Evolutionary conservation across 371 early-diverging fungal genomes (phyloP).

Genomic region (Rhizopus stolonifer): DNA sequence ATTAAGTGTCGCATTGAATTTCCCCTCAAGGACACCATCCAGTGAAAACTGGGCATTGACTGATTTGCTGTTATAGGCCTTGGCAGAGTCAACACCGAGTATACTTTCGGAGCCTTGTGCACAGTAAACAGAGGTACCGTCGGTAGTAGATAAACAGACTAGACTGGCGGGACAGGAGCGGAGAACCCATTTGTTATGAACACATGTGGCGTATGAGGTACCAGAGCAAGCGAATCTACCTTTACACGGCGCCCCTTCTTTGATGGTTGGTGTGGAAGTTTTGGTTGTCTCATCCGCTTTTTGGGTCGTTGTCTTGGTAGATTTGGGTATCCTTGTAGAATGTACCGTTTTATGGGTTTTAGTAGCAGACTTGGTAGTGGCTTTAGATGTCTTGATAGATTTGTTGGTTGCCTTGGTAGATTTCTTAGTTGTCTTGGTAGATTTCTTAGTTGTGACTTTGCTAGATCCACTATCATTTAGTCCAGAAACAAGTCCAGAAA

Average conservation of each 20-base stretch:
- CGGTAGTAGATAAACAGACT: constrained; percentile 31
- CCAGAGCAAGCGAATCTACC: constrained; percentile 19
- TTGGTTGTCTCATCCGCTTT: no score
- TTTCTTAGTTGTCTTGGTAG: neutral
- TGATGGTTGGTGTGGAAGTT: constrained; percentile 5
- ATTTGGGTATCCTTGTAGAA: no score
- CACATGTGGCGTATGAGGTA: constrained; percentile 27
- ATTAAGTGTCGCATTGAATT: constrained; percentile 30
- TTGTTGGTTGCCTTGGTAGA: neutral
- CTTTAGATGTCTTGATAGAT: neutral
- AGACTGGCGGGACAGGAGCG: constrained; percentile 24
- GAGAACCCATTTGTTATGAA: constrained; percentile 27
- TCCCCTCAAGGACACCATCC: neutral
- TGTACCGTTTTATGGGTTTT: no score
- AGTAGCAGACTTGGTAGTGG: neutral
- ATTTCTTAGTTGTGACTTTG: neutral
- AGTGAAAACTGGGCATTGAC: constrained; percentile 32
- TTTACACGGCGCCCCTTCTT: constrained; percentile 16
- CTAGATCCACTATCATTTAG: neutral
- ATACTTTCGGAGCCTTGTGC: constrained; percentile 13
- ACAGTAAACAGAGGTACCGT: constrained; percentile 38
- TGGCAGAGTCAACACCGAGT: constrained; percentile 11
- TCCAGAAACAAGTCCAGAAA: constrained; percentile 28
- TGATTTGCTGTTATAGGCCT: constrained; percentile 23
- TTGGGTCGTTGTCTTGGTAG: no score